A percentile compares a stretch with the other conserved stretches of the same genome.
Conservation (phyloP, 169 alveolate genomes). For the Plasmodium coatneyi region DNA sequence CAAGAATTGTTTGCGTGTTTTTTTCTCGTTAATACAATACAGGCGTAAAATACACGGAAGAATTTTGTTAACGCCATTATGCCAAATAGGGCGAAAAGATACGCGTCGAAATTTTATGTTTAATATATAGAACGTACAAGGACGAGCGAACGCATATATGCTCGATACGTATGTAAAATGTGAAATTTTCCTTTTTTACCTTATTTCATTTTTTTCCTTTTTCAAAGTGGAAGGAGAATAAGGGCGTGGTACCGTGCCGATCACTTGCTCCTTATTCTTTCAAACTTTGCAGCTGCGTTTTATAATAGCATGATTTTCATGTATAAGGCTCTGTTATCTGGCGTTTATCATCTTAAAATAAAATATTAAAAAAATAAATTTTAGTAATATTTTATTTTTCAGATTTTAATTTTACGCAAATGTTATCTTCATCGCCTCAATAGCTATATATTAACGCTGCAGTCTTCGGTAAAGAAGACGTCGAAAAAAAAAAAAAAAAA, state of each 20-base stretch:
- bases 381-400: constrained; percentile 65
- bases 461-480: constrained; percentile 78
- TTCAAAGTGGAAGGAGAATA: background rate
- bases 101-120: background rate
- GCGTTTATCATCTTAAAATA: constrained; percentile 69
- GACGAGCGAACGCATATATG: background rate
- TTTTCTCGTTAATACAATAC: background rate
- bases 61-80: background rate
- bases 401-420: constrained; percentile 65
- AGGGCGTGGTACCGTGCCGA: background rate
- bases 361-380: constrained; percentile 53
- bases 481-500: constrained; percentile 20
- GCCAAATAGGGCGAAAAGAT: background rate
- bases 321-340: constrained; percentile 72
- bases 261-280: background rate
- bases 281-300: background rate
- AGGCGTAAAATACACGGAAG: background rate
- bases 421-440: constrained; percentile 75
- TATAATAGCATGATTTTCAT: background rate
- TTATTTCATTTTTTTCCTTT: background rate
- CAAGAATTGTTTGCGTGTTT: background rate
- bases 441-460: constrained; percentile 74
- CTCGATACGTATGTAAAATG: background rate
- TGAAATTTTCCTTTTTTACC: background rate
- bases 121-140: background rate